A percentile compares a stretch with the other conserved stretches of the same genome.
Evolutionary conservation across 169 alveolate genomes (phyloP).

Genomic region (Plasmodium knowlesi): DNA sequence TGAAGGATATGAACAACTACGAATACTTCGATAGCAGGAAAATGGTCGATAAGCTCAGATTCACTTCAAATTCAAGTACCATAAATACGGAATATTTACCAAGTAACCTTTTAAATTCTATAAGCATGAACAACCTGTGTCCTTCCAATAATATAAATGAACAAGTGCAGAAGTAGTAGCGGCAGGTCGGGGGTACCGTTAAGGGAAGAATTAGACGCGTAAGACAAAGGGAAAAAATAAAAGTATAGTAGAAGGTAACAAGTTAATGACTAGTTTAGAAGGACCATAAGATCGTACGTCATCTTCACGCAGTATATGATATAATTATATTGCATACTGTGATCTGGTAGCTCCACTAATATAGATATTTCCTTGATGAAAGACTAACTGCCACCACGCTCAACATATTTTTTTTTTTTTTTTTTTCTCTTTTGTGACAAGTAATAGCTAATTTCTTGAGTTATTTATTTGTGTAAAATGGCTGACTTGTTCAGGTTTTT

Average conservation of each 20-base stretch:
- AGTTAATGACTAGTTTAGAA: not conserved
- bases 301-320: not conserved
- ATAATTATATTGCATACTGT: too few relatives aligned
- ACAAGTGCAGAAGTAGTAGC: not conserved
- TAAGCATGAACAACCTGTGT: slow-evolving; percentile 21
- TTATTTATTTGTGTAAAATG: too few relatives aligned
- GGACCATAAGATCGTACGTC: not conserved
- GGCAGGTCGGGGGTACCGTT: not conserved
- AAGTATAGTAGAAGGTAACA: not conserved
- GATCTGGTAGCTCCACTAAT: too few relatives aligned
- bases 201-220: not conserved
- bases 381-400: too few relatives aligned
- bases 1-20: slow-evolving; percentile 24
- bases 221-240: not conserved
- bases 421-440: too few relatives aligned
- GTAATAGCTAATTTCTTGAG: too few relatives aligned
- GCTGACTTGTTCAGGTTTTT: too few relatives aligned
- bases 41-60: slow-evolving; percentile 36
- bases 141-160: slow-evolving; percentile 33
- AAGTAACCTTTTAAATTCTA: slow-evolving; percentile 35
- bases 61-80: slow-evolving; percentile 61
- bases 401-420: too few relatives aligned
- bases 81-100: slow-evolving; percentile 46
- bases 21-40: slow-evolving; percentile 15
- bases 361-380: too few relatives aligned